Conservation (phyloP, 257 asterid genomes). For the Solanum appendiculatum region DNA sequence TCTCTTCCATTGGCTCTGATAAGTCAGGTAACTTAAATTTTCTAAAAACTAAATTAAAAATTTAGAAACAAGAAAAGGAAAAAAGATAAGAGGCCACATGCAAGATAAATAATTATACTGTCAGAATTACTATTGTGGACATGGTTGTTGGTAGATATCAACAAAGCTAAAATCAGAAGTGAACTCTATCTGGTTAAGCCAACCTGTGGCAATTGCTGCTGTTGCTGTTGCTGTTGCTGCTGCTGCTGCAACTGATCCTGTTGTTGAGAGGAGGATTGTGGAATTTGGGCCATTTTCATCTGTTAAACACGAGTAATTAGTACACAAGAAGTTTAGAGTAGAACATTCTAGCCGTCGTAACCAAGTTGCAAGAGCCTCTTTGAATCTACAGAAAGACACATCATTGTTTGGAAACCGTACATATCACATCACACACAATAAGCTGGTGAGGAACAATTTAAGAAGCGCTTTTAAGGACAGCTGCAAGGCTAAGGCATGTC, state of each 20-base stretch:
- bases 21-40: background rate
- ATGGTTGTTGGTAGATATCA: background rate
- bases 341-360: background rate
- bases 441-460: background rate
- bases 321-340: background rate
- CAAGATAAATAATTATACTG: background rate
- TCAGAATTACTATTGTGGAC: background rate
- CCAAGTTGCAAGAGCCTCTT: background rate
- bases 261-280: slow-evolving; percentile 46
- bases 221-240: slow-evolving; percentile 15
- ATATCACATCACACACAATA: background rate
- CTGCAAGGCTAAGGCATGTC: background rate
- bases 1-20: background rate
- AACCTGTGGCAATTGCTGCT: slow-evolving; percentile 38
- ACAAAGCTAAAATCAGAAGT: background rate
- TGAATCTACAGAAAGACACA: background rate
- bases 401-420: background rate
- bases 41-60: background rate
- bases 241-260: slow-evolving; percentile 38
- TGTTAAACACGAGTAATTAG: slow-evolving; percentile 4
- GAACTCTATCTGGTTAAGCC: background rate
- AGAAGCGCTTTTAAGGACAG: background rate
- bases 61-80: background rate
- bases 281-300: slow-evolving; percentile 49
- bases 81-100: background rate